phyloP scores from a whole-genome alignment of 352 stramenopile genomes.

The Globisporangium nunn region DNA sequence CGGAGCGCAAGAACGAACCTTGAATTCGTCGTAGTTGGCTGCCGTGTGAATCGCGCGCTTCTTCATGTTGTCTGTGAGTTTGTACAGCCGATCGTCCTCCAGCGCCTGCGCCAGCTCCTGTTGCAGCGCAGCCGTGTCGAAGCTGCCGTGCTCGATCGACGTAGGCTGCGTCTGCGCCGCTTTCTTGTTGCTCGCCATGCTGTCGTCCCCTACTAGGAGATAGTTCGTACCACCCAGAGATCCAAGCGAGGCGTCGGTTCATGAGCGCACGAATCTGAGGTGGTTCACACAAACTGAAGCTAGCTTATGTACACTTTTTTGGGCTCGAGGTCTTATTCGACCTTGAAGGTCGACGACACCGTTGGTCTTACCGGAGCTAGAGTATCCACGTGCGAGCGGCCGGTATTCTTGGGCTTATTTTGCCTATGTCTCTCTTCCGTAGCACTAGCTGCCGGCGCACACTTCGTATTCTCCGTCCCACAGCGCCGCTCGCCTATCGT shows the following conservation, averaged over 20 bases:
- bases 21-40: conserved; percentile 82
- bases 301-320: background rate
- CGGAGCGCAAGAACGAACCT: conserved; percentile 24
- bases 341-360: too few species aligned
- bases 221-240: too few species aligned
- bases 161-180: conserved; percentile 36
- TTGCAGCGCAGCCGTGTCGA: conserved; percentile 70
- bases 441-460: too few species aligned
- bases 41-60: conserved; percentile 85
- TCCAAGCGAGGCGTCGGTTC: too few species aligned
- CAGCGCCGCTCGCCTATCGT: background rate
- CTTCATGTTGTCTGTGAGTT: conserved; percentile 82
- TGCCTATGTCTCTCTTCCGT: too few species aligned
- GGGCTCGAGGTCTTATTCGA: background rate
- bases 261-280: too few species aligned
- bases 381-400: too few species aligned
- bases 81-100: conserved; percentile 79
- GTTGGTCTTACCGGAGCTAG: too few species aligned
- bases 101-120: conserved; percentile 62
- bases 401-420: too few species aligned
- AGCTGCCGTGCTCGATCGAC: conserved; percentile 72
- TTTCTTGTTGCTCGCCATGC: conserved; percentile 22
- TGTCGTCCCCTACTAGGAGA: too few species aligned
- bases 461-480: background rate
- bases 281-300: background rate